Percentiles rank a stretch among this genome's conserved stretches.
Evolutionary conservation across 2,329 filamentous ascomycete species (phyloP).

Genomic region (Tetracladium maxilliforme): DNA sequence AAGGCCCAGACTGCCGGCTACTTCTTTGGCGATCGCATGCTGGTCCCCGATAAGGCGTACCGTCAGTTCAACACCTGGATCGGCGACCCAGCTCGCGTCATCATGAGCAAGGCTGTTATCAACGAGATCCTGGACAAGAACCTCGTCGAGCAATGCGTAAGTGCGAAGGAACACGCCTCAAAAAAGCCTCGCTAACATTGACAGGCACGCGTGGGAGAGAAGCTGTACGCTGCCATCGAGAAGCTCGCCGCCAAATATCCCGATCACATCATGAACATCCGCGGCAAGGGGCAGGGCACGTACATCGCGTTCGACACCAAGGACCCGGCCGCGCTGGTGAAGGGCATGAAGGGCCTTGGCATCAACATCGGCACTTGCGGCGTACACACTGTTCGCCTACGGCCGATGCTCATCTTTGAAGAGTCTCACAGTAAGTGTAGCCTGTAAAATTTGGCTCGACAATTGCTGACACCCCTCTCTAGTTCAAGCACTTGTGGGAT

Average conservation of each 20-base stretch:
- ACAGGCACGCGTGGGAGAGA: constrained; percentile 54
- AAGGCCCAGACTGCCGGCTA: constrained; percentile 78
- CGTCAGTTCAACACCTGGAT: constrained; percentile 85
- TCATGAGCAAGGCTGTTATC: constrained; percentile 67
- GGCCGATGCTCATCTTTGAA: constrained; percentile 75
- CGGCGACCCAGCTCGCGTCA: constrained; percentile 63
- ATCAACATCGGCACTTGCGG: constrained; percentile 71
- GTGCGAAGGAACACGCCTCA: constrained; percentile 15
- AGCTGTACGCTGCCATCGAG: constrained; percentile 52
- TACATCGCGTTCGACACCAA: constrained; percentile 72
- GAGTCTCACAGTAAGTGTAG: too few species aligned
- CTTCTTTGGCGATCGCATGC: constrained; percentile 62
- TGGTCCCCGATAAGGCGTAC: constrained; percentile 70
- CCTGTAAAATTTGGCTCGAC: too few species aligned
- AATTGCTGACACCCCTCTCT: too few species aligned
- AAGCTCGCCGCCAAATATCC: constrained; percentile 51
- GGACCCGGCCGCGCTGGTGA: constrained; percentile 52
- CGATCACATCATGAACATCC: constrained; percentile 54
- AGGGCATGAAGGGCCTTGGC: constrained; percentile 55
- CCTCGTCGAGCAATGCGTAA: constrained; percentile 56
- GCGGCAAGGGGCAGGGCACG: constrained; percentile 62
- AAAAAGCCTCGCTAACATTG: constrained; percentile 19
- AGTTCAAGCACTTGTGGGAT: too few species aligned
- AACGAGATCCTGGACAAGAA: constrained; percentile 56
- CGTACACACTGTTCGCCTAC: constrained; percentile 50